A percentile compares a stretch with the other conserved stretches of the same genome.
phyloP scores from a whole-genome alignment of 345 rosid species.

The Hibiscus syriacus region DNA sequence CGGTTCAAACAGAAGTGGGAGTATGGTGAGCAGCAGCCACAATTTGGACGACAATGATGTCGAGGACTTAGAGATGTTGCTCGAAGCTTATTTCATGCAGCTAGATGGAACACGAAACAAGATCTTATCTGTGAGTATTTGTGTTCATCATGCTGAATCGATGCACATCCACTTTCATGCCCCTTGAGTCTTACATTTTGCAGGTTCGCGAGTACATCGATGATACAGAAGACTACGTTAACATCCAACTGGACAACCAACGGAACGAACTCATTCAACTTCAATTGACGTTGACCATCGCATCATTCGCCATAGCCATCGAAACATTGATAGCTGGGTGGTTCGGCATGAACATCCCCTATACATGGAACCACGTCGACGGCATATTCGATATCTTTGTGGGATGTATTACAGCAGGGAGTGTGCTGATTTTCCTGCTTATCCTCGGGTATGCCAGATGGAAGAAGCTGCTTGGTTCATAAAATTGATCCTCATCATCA shows the following conservation, averaged over 20 bases:
- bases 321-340: no score
- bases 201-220: conserved; percentile 94
- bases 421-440: no score
- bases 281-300: no score
- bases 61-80: no score
- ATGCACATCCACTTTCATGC: conserved; percentile 1
- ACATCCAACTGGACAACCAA: no score
- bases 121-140: conserved; percentile 68
- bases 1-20: conserved; percentile 55
- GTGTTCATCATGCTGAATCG: neutral
- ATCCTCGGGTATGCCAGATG: conserved; percentile 86
- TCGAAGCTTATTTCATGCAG: conserved; percentile 96
- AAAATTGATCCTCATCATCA: neutral
- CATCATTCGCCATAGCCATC: no score
- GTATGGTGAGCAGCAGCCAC: conserved; percentile 45
- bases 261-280: no score
- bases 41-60: conserved; percentile 39
- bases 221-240: no score
- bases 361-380: conserved; percentile 5
- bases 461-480: conserved; percentile 89
- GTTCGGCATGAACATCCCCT: no score
- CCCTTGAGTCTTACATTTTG: conserved; percentile 1
- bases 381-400: conserved; percentile 62
- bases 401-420: conserved; percentile 35
- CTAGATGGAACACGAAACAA: conserved; percentile 90